Evolutionary conservation across 2,329 filamentous ascomycete species (phyloP), one percentile per base, ranked within the genome.

Genomic region (Trichoderma polysporum): DNA sequence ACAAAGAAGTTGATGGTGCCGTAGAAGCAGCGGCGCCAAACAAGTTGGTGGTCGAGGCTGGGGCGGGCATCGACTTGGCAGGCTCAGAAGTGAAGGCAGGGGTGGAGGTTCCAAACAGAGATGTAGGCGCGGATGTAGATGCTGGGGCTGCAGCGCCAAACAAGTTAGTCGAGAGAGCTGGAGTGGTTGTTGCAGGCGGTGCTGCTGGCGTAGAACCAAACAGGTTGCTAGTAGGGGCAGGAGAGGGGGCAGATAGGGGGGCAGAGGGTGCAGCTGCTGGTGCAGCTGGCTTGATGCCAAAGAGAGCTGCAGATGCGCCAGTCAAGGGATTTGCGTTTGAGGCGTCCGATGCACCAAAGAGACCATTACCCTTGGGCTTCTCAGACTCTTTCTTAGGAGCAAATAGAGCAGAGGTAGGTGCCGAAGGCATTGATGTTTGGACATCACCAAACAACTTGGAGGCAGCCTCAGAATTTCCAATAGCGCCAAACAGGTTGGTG

Each of bases 401-500:
- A 41, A 57, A 58, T 15, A 50, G 52, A 50, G 63, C 56, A 13
- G 54, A 41, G 8, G 69, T 66, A 53, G 73, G 49, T 7, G 72
- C 56, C 41, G 70, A 59, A 67, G 73, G 56, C 12, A 72, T 56
- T 31, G 70, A 61, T 66, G 79, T 80, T 49, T 71, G 74, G 9
- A 72, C 71, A 60, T 70, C 68, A 19, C 80, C 81, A 69, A 83
- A 83, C 15, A 82, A 61, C 15, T 73, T 79, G 17, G 74, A 73
- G 2, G 74, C 73, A 29, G 78, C 76, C 15, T 73, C 70, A 29
- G 76, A 72, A 66, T 79, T 79, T 41, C 71, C 74, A 9, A 72
- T 70, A 57, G 70, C 68, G 22, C 80, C 81, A 69, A 83, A 83
- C n/a, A 82, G 62, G 13, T 73, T 79, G 25, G 74, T 72, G 2